Evolutionary conservation across 805 yeast genomes (phyloP).

Genomic region (Lipomyces anomalus): DNA sequence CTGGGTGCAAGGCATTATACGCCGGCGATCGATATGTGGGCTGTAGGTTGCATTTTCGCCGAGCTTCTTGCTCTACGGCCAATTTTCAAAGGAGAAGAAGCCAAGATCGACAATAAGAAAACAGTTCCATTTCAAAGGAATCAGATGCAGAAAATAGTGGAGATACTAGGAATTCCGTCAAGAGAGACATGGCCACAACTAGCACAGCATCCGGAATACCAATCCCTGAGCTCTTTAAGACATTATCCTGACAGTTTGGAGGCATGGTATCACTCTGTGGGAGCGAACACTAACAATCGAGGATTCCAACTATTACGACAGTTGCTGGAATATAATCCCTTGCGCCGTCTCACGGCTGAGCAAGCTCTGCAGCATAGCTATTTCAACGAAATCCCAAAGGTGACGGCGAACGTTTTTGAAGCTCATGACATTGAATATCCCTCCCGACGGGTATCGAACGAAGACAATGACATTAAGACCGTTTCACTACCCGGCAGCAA

Average conservation of each 20-base stretch:
- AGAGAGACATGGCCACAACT: conserved; percentile 73
- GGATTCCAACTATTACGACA: conserved; percentile 62
- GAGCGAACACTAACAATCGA: conserved; percentile 57
- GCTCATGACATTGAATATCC: conserved; percentile 74
- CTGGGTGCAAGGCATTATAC: conserved; percentile 39
- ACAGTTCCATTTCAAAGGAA: conserved; percentile 90
- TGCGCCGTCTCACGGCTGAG: conserved; percentile 68
- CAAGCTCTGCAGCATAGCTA: conserved; percentile 72
- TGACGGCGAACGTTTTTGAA: conserved; percentile 72
- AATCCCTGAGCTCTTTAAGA: conserved; percentile 50
- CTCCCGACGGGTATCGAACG: conserved; percentile 75
- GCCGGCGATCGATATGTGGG: conserved; percentile 56
- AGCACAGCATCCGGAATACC: conserved; percentile 77
- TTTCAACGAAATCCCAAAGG: conserved; percentile 65
- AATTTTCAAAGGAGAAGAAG: conserved; percentile 95
- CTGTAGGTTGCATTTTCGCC: conserved; percentile 64
- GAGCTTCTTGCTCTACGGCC: conserved; percentile 86
- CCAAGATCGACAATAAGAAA: conserved; percentile 89
- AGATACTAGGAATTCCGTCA: conserved; percentile 83
- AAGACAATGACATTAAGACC: conserved; percentile 68
- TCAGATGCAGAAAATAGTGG: conserved; percentile 84
- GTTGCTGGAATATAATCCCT: conserved; percentile 78
- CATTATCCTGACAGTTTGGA: conserved; percentile 63
- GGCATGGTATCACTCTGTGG: conserved; percentile 81
- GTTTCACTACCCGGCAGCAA: conserved; percentile 32